Evolutionary conservation across 306 rosid species (phyloP), one percentile per base, ranked within the genome.

Genomic region (Albizia julibrissin): DNA sequence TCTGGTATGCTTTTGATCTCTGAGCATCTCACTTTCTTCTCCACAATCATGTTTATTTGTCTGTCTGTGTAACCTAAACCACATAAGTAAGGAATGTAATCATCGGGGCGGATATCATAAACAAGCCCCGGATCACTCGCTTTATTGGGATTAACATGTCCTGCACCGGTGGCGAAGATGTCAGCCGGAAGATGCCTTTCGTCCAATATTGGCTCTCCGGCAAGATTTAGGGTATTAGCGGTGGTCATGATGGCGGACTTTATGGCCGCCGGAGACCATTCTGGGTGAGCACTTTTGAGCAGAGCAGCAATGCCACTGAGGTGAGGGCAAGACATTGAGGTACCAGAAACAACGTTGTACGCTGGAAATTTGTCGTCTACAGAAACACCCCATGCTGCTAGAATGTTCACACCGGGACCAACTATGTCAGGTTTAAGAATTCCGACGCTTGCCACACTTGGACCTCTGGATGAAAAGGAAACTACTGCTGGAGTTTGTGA

Each of bases 241-340:
- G 84, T 84, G 27, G 90, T 89, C 88, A 89, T 89, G 65, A 89
- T 86, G 4, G 93, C 89, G 9, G 93, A 92, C 42, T 92, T 92
- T 12, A 90, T 87, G 15, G 93, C 90, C 11, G 93, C 93, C 0
- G 89, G 97, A 7, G 93, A 89, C 97, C 93, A 92, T 26, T 89
- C 88, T 10, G 92, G 91, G 70, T 89, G 93, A 8, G 93, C 76
- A 21, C 87, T 90, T 72, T 86, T 89, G 80, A 92, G 89, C 78
- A 90, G 59, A 5, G 94, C 90, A 14, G 92, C 92, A 42, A 88
- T 54, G 24, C 97, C 92, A 18, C 89, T 87, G 1, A 90, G 85
- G 72, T 90, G 94, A 47, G 92, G 92, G 47, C 92, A 87, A 7
- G 94, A 86, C 91, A 87, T 87, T 49, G 94, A 91, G 24, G 91